phyloP scores from a whole-genome alignment of 2,329 filamentous ascomycete genomes.

The Elsinoe necatrix region DNA sequence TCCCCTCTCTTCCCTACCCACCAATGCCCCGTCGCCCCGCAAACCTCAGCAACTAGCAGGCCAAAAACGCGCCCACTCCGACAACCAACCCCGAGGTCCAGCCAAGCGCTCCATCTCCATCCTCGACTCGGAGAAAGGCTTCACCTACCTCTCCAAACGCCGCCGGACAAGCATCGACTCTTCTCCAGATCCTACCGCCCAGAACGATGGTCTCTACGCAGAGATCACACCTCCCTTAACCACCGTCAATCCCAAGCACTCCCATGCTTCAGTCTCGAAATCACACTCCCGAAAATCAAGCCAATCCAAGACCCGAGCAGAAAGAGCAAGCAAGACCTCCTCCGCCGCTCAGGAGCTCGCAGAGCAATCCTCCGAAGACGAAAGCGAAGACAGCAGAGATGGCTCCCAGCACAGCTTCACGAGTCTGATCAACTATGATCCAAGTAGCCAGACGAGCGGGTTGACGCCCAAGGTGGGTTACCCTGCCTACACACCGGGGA shows the following conservation, averaged over 20 bases:
- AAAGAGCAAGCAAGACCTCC: slow-evolving; percentile 23
- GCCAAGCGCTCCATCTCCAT: slow-evolving; percentile 29
- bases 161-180: slow-evolving; percentile 19
- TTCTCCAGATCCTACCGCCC: background rate
- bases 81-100: slow-evolving; percentile 15
- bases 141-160: slow-evolving; percentile 30
- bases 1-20: slow-evolving; percentile 2
- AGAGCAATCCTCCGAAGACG: slow-evolving; percentile 4
- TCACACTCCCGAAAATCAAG: background rate
- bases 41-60: background rate
- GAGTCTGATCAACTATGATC: slow-evolving; percentile 40
- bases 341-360: slow-evolving; percentile 18
- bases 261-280: background rate
- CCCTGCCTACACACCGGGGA: background rate
- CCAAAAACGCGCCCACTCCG: background rate
- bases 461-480: background rate
- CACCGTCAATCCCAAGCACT: background rate
- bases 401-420: slow-evolving; percentile 30
- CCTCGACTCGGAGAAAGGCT: slow-evolving; percentile 26
- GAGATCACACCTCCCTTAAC: slow-evolving; percentile 9
- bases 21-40: slow-evolving; percentile 2
- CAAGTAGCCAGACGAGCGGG: slow-evolving; percentile 33
- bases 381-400: slow-evolving; percentile 9
- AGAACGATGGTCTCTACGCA: background rate
- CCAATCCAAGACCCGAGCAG: background rate